These are phyloP conservation scores for Phytophthora macrochlamydospora DNA, from an alignment of 352 stramenopile genomes.

Conservation along the genomic window DNA sequence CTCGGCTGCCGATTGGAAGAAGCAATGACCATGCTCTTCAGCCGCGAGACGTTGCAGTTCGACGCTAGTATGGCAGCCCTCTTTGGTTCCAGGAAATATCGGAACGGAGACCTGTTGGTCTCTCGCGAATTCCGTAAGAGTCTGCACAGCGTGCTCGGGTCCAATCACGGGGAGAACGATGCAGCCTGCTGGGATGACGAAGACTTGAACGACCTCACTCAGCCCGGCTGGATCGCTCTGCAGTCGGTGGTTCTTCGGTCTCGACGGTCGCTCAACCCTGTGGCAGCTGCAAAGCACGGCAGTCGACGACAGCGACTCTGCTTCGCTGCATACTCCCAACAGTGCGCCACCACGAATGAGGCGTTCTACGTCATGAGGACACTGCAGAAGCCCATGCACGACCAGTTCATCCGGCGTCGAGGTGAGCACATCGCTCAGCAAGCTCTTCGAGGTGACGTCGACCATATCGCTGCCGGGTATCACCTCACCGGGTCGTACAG, in stretches of 20 bases:
- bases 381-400: constrained; percentile 53
- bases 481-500: constrained; percentile 58
- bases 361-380: constrained; percentile 76
- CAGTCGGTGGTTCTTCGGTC: constrained; percentile 55
- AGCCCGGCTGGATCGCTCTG: constrained; percentile 45
- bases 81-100: constrained; percentile 59
- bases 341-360: constrained; percentile 39
- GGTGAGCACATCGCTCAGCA: constrained; percentile 14
- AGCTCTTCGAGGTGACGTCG: constrained; percentile 40
- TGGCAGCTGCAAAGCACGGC: constrained; percentile 36
- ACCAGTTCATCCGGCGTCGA: constrained; percentile 23
- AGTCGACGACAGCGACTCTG: constrained; percentile 58
- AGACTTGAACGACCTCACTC: constrained; percentile 33
- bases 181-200: constrained; percentile 31
- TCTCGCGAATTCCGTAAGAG: constrained; percentile 40
- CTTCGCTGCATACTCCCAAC: constrained; percentile 63
- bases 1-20: constrained; percentile 61
- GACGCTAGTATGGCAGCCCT: constrained; percentile 62
- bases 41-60: constrained; percentile 54
- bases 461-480: constrained; percentile 73
- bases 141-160: constrained; percentile 19
- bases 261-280: constrained; percentile 38
- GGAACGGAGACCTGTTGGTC: constrained; percentile 56
- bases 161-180: constrained; percentile 21
- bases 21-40: constrained; percentile 68